Evolutionary conservation across 2,329 filamentous ascomycete species (phyloP), one percentile per base, ranked within the genome.

Genomic region (Talaromyces rugulosus): DNA sequence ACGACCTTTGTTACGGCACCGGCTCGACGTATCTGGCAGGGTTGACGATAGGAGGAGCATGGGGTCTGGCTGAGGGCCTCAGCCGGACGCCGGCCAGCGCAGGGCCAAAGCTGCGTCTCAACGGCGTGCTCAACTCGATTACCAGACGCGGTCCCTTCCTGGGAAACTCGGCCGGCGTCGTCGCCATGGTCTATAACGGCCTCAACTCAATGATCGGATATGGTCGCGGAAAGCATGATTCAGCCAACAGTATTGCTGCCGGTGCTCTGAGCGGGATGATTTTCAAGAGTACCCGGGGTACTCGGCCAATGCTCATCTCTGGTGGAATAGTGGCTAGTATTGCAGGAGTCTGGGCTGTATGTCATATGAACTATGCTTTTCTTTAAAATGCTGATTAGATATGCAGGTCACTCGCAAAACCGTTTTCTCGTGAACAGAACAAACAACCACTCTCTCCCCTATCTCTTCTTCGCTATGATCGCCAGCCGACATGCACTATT

Each of bases 1-100:
- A 99, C 75, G 95, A 99, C 77, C 86, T 99, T 63, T 98, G 95
- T 80, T 99, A 99, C 77, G 95, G 96, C 72, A 96, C 95, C 27
- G 95, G 95, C 70, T 88, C 94, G 65, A 96, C 92, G 73, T 99
- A 99, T 75, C 83, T 99, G 64, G 82, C 90, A n/a, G 95, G 90
- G 6, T 82, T 99, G 70, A 85, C 89, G 47, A 75, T 96, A 67
- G 95, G 95, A 76, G 95, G 95, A 68, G 88, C 87, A 62, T 98
- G 94, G 94, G 95, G 95, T 65, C 77, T 99, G 68, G 89, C 90
- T 67, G 95, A 99, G 78, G 95, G 95, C 11, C 80, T 98, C 70
- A 87, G 88, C 72, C 88, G 89, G 77, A 82, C 84, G 64, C 85
- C 86, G 0, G 72, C 80, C 0, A 90, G 88, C n/a, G 86, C 86